Conservation (phyloP, 306 rosid genomes). For the Carpinus viminea region DNA sequence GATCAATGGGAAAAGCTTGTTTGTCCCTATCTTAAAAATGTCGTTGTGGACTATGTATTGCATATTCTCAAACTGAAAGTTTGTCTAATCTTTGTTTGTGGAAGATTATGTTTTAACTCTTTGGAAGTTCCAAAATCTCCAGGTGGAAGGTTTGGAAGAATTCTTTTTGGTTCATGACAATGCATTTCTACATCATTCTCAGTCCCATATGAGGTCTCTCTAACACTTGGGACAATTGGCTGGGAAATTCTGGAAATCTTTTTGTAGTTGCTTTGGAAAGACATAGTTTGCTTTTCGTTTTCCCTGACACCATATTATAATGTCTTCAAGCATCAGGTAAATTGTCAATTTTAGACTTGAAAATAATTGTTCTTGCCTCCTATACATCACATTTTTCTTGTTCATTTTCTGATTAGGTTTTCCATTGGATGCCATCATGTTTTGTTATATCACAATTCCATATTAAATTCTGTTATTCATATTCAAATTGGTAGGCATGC, state of each 20-base stretch:
- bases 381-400: neutral
- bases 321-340: neutral
- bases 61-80: conserved; percentile 8
- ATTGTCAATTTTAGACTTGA: too few relatives aligned
- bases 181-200: neutral
- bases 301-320: neutral
- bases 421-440: neutral
- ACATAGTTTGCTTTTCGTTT: too few relatives aligned
- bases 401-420: neutral
- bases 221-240: neutral
- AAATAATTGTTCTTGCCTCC: too few relatives aligned
- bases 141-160: conserved; percentile 84
- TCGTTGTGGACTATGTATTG: conserved; percentile 17
- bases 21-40: conserved; percentile 18
- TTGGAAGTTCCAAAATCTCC: conserved; percentile 27
- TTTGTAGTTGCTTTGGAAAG: too few relatives aligned
- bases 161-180: neutral
- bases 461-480: neutral
- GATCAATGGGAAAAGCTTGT: conserved; percentile 4
- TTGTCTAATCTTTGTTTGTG: neutral
- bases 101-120: neutral
- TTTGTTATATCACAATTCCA: neutral
- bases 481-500: neutral
- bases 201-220: neutral
- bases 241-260: neutral